These are phyloP conservation scores for Rhodotorula sp. DNA, from an alignment of 1,284 basidiomycete genomes.

Conservation along the genomic window DNA sequence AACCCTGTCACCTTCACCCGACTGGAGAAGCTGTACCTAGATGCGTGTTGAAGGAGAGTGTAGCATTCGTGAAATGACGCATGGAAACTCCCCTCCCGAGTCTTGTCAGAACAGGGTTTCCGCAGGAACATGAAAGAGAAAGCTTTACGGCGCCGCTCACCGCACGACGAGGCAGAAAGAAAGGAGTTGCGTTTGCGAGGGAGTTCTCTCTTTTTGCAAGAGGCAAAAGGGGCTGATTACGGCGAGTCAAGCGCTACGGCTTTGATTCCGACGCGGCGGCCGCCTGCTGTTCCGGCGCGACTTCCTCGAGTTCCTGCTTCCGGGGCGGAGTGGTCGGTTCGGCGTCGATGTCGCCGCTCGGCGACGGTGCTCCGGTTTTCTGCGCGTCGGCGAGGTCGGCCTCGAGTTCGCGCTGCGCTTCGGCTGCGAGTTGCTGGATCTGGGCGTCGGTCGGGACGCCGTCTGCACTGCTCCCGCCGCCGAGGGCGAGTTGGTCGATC, in stretches of 20 bases:
- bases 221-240: neutral
- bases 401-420: neutral
- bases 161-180: too few relatives aligned
- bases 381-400: neutral
- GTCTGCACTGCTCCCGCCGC: neutral
- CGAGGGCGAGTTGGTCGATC: constrained; percentile 5
- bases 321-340: neutral
- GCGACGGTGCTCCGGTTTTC: neutral
- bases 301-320: constrained; percentile 2
- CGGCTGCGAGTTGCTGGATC: neutral
- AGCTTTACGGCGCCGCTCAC: too few relatives aligned
- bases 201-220: too few relatives aligned
- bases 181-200: too few relatives aligned
- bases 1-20: too few relatives aligned
- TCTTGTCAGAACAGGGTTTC: too few relatives aligned
- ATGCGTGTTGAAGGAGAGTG: too few relatives aligned
- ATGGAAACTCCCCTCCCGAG: too few relatives aligned
- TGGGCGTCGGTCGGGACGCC: neutral
- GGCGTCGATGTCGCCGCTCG: neutral
- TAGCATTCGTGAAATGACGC: too few relatives aligned
- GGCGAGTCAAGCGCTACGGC: neutral
- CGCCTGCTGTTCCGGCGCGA: neutral
- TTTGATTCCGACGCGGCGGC: neutral
- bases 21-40: too few relatives aligned
- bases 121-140: too few relatives aligned